Conservation (phyloP, 768 basidiomycete genomes). For the Phylloporus arenicola region DNA sequence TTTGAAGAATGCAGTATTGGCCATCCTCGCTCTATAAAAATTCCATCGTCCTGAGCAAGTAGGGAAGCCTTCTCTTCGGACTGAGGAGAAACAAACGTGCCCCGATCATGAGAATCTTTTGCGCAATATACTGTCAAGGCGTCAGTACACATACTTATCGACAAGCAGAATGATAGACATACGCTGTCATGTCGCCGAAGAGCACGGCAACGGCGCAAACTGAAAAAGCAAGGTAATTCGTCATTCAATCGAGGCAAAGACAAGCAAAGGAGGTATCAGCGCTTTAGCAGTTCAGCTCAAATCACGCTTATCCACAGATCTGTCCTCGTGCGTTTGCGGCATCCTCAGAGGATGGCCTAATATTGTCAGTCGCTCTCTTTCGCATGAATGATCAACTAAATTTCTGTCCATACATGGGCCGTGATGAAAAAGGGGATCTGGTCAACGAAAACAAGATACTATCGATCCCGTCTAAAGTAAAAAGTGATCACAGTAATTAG, state of each 20-base stretch:
- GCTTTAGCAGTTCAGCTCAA: no score
- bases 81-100: constrained; percentile 34
- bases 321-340: no score
- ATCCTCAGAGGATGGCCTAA: not conserved
- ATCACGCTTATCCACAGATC: no score
- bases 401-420: not conserved
- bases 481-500: constrained; percentile 8
- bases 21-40: constrained; percentile 68
- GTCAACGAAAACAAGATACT: constrained; percentile 3
- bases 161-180: constrained; percentile 17
- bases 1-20: constrained; percentile 68
- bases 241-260: no score
- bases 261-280: no score
- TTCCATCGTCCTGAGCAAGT: constrained; percentile 63
- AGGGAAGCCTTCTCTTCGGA: constrained; percentile 16
- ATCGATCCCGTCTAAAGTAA: constrained; percentile 4
- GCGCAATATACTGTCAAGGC: constrained; percentile 54
- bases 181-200: constrained; percentile 72
- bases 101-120: constrained; percentile 60
- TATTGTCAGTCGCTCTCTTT: not conserved
- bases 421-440: not conserved
- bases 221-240: constrained; percentile 33
- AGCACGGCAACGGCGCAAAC: constrained; percentile 63
- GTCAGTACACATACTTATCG: constrained; percentile 6
- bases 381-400: not conserved